Conservation (phyloP, 2,329 filamentous ascomycete species). For the Colletotrichum sojae region DNA sequence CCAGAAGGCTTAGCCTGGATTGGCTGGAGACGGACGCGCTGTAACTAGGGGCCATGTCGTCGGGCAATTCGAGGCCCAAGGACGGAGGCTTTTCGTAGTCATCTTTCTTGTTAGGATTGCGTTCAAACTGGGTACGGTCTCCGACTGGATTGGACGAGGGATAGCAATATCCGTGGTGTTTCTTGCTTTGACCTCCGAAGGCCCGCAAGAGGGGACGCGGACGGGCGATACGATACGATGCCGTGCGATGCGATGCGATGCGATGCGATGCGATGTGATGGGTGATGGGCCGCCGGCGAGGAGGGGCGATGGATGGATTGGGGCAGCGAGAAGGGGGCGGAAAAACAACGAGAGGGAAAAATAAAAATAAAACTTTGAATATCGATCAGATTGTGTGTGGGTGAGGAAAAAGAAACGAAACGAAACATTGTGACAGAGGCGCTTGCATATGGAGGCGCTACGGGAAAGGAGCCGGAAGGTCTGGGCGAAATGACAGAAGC, state of each 20-base stretch:
- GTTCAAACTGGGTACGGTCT: slow-evolving; percentile 1
- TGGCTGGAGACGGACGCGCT: slow-evolving; percentile 8
- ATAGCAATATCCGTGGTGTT: slow-evolving; percentile 7
- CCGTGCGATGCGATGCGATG: no score
- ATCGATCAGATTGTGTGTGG: slow-evolving; percentile 17
- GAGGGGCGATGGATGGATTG: not conserved
- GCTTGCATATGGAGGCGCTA: slow-evolving; percentile 24
- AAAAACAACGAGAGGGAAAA: not conserved
- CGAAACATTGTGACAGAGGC: slow-evolving; percentile 28
- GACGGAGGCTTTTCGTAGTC: not conserved
- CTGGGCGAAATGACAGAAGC: slow-evolving; percentile 29
- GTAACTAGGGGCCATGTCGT: not conserved
- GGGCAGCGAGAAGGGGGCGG: not conserved
- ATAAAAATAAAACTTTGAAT: not conserved
- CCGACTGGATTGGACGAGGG: not conserved
- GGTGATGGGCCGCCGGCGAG: not conserved
- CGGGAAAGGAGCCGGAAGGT: slow-evolving; percentile 34
- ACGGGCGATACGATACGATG: not conserved
- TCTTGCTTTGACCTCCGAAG: slow-evolving; percentile 28
- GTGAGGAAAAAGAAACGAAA: slow-evolving; percentile 34
- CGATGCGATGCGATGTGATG: no score
- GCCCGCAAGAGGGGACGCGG: slow-evolving; percentile 12
- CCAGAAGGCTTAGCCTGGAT: slow-evolving; percentile 14
- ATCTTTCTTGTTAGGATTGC: not conserved
- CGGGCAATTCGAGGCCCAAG: slow-evolving; percentile 1